Evolutionary conservation across 345 rosid species (phyloP), one percentile per base, ranked within the genome.

Genomic region (Eucalyptus tenuipes): DNA sequence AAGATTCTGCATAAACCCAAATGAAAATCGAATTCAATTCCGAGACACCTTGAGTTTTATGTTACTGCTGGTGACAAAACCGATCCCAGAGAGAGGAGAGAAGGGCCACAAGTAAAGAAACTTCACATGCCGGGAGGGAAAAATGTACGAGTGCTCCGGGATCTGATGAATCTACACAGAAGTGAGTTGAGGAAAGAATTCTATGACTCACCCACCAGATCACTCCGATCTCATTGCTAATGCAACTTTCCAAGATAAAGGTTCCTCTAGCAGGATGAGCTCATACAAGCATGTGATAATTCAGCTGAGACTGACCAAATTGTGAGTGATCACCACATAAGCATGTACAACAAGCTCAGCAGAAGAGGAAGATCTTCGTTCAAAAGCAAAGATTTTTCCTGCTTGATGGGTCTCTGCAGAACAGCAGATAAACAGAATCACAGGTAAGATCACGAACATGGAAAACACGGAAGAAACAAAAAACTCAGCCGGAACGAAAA

Each of bases 1-100:
- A 80, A 48, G 92, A 81, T 88, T 90, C 94, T 92, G 91, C 91
- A 90, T 86, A 85, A 90, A 86, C 22, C 81, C 27, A 88, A 13
- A 84, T 27, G 4, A 80, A 88, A 37, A 42, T n/a, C 42, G 47
- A 57, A 10, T 33, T 50, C 44, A 68, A 45, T 64, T 48, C 85
- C 61, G 37, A 85, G 52, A 49, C 49, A 22, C 55, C 31, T 45
- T 27, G 47, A 75, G 27, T 40, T 75, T 75, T 75, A 75, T 75
- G 82, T 20, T 75, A 20, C 82, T 37, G 27, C 82, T 11, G 6
- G 47, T 11, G 47, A 40, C 75, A 85, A 82, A 87, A 66, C 33
- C 79, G 7, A 87, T 61, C 48, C 4, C 85, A 68, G 59, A 80
- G 66, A 40, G 84, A 75, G 84, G 42, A 40, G 82, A 40, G 47